Evolutionary conservation across 768 basidiomycete genomes (phyloP), one percentile per base, ranked within the genome.

Genomic region (Paxillus ammoniavirescens): DNA sequence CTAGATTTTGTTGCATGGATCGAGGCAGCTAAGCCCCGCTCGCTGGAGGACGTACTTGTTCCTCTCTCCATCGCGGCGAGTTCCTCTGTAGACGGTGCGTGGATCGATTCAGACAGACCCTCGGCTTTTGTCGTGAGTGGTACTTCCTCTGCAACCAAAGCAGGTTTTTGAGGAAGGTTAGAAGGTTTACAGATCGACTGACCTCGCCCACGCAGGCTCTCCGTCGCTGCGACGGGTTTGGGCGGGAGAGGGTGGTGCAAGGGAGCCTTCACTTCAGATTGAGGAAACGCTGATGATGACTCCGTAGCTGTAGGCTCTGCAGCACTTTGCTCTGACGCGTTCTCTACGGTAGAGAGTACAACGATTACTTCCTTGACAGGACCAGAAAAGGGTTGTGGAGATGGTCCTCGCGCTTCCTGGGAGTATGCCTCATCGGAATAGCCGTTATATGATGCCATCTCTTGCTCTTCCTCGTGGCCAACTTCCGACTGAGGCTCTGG

Each of bases 1-100:
- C 69, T 66, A 43, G 59, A 45, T 52, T 72, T 63, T 42, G 80
- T 78, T 1, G 84, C 83, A 61, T 86, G 81, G 18, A 84, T 83
- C 1, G 85, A 86, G 42, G 80, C 77, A 38, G 67, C 33, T 15
- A 81, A 70, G 47, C 78, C 75, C 38, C 70, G 69, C 31, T 69
- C 68, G 33, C 56, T 59, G 41, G 69, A 62, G 35, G 65, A 56
- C 28, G 57, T 31, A 35, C 57, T 60, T 5, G 50, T 52, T 18
- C 52, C 55, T 6, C 57, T 55, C 35, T 65, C 64, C 49, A 55
- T 44, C 42, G 58, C 44, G 17, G 56, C 53, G 14, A 40, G 52
- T 37, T 68, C 66, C 13, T 57, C 52, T 15, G 41, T 42, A 3
- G 59, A 47, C 1, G 60, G 60, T 5, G 69, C 63, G 17, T 67